Percentiles rank a stretch among this genome's conserved stretches.
Evolutionary conservation across 2,329 filamentous ascomycete species (phyloP).

Genomic region (Penicillium sp.): DNA sequence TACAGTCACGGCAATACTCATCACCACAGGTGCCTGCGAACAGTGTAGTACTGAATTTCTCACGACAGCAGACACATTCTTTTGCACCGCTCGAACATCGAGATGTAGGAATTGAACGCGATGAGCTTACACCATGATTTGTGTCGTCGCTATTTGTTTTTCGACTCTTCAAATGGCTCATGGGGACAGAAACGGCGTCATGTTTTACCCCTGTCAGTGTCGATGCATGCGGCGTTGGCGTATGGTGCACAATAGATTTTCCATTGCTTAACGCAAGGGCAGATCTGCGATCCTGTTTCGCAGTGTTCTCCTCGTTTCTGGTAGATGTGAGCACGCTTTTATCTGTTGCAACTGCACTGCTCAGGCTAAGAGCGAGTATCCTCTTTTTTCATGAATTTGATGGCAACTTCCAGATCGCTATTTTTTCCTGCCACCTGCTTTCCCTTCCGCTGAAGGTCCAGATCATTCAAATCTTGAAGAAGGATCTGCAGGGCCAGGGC

Average conservation of each 20-base stretch:
- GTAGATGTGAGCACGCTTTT: conserved; percentile 4
- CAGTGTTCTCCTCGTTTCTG: conserved; percentile 3
- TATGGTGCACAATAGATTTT: background rate
- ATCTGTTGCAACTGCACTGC: conserved; percentile 7
- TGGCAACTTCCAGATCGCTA: conserved; percentile 11
- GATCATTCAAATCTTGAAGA: conserved; percentile 1
- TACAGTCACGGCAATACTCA: conserved; percentile 6
- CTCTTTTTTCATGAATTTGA: conserved; percentile 3
- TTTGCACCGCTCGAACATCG: background rate
- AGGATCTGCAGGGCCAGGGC: background rate
- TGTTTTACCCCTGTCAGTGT: background rate
- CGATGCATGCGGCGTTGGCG: background rate
- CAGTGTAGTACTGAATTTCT: background rate
- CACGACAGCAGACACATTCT: conserved; percentile 7
- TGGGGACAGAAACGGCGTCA: background rate
- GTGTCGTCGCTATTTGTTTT: background rate
- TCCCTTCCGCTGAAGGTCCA: conserved; percentile 6
- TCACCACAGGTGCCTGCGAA: background rate
- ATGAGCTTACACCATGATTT: background rate
- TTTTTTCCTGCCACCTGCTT: conserved; percentile 3
- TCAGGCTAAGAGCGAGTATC: conserved; percentile 10
- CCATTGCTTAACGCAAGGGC: background rate
- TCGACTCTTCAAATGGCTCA: conserved; percentile 7
- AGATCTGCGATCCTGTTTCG: conserved; percentile 4
- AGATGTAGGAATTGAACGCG: background rate